Conservation (phyloP, 129 eudicot genomes). For the Erigeron canadensis region DNA sequence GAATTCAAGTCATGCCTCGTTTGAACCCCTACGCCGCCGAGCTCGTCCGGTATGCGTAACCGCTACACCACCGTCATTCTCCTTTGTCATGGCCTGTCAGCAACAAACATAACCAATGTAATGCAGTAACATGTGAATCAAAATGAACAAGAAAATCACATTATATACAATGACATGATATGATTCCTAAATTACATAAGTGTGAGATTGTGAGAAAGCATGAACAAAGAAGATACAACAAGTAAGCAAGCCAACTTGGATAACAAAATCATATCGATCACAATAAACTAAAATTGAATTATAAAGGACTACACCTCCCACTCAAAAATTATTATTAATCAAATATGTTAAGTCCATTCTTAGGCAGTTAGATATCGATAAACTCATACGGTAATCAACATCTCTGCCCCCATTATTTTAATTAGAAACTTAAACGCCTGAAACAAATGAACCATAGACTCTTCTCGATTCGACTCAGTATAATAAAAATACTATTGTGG, state of each 20-base stretch:
- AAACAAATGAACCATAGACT: neutral
- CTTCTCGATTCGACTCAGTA: neutral
- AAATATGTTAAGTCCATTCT: neutral
- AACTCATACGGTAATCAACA: neutral
- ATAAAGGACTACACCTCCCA: neutral
- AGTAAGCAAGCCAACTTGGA: slow-evolving; percentile 1
- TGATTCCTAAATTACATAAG: neutral
- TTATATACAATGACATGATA: neutral
- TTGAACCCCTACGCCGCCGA: slow-evolving; percentile 60
- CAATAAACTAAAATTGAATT: neutral
- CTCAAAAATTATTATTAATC: neutral
- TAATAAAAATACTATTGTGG: neutral
- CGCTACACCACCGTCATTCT: slow-evolving; percentile 30
- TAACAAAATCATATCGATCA: slow-evolving; percentile 15
- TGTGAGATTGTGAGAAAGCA: slow-evolving; percentile 9
- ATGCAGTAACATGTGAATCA: slow-evolving; percentile 15
- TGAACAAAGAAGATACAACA: neutral
- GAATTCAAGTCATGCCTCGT: slow-evolving; percentile 37
- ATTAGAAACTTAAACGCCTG: neutral
- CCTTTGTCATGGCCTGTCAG: slow-evolving; percentile 33
- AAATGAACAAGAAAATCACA: slow-evolving; percentile 19
- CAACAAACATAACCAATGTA: slow-evolving; percentile 14
- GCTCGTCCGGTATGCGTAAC: slow-evolving; percentile 47
- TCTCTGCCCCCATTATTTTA: neutral
- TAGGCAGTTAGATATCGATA: slow-evolving; percentile 2